Conservation (phyloP, 2,329 filamentous ascomycete genomes). For the Claviceps maximensis region DNA sequence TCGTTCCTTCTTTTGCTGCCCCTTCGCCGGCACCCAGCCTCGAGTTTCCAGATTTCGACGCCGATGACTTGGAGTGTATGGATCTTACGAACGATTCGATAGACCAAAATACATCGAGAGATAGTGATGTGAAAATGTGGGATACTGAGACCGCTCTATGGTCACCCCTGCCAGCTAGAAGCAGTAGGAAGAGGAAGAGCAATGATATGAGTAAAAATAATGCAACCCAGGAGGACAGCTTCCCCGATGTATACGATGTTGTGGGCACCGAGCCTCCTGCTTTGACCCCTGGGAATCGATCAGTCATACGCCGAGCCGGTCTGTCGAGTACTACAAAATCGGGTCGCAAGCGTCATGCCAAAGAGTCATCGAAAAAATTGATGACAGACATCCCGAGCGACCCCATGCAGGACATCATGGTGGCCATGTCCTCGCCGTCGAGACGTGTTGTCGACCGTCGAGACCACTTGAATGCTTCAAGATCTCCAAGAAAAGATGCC, state of each 20-base stretch:
- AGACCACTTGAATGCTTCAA: not conserved
- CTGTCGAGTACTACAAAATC: constrained; percentile 8
- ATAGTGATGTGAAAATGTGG: constrained; percentile 27
- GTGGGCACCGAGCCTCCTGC: constrained; percentile 26
- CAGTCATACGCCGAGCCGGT: constrained; percentile 11
- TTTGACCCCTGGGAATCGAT: constrained; percentile 20
- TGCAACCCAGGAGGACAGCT: constrained; percentile 29
- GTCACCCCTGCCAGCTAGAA: constrained; percentile 23
- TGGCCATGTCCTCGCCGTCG: constrained; percentile 16
- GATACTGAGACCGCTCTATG: constrained; percentile 27
- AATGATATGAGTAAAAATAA: constrained; percentile 28
- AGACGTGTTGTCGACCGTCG: constrained; percentile 9
- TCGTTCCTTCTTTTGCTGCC: constrained; percentile 8
- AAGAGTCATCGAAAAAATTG: constrained; percentile 4
- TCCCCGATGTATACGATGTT: constrained; percentile 40
- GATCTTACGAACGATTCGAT: constrained; percentile 26
- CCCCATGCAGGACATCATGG: constrained; percentile 8
- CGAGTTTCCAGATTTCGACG: constrained; percentile 23
- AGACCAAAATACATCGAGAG: constrained; percentile 21
- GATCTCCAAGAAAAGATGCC: constrained; percentile 7
- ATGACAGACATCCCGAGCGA: not conserved
- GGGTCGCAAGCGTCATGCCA: constrained; percentile 9
- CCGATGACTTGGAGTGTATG: constrained; percentile 24
- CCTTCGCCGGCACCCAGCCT: constrained; percentile 13
- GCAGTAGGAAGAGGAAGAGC: constrained; percentile 40